Base-by-base conservation (phyloP, 257 asterid genomes). In the Primulina eburnea region DNA sequence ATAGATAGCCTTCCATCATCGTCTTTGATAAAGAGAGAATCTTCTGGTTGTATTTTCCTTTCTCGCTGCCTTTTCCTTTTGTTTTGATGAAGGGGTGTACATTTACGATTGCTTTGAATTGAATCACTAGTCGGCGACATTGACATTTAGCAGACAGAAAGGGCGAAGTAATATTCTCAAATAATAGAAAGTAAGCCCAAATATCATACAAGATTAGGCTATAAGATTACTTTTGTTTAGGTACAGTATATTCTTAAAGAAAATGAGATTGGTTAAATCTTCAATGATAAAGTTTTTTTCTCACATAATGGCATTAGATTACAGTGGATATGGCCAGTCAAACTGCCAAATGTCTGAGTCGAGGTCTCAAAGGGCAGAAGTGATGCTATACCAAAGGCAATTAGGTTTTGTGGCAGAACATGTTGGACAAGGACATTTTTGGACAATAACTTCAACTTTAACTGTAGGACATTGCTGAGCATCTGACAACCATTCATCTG, bases 391-490 rank as follows among this genome's bases (percentile, higher is more conserved):
- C 5, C 55, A 47, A 14, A 50, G 20, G 21, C 57, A 50, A 40
- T 50, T 50, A 7, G 18, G 21, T 40, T 43, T 73, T 50, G 26
- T 62, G 62, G 43, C 29, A 7, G 6, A 58, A 68, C 64, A 75
- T 50, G 57, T 50, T 16, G 16, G 20, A 50, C 21, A 50, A 16
- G 57, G 57, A 4, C 20, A 16, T 80, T 29, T 11, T 28, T 21
- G 35, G 71, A 33, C 52, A 20, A 69, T 40, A 71, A 14, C 38
- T 71, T 29, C 70, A 67, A 65, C 40, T 64, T 57, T 24, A 10
- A 38, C 50, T 72, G 74, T 92, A 94, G 99, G 99, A 94, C 72
- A 85, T 94, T 81, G 97, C 97, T 12, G 99, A 94, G 84, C 99
- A 94, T 75, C 84, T 94, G 85, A 91, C 96, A 71, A 88, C 97